Percentiles rank a stretch among this genome's conserved stretches.
phyloP scores from a whole-genome alignment of 495 filamentous ascomycete species.

The Daldinia decipiens region DNA sequence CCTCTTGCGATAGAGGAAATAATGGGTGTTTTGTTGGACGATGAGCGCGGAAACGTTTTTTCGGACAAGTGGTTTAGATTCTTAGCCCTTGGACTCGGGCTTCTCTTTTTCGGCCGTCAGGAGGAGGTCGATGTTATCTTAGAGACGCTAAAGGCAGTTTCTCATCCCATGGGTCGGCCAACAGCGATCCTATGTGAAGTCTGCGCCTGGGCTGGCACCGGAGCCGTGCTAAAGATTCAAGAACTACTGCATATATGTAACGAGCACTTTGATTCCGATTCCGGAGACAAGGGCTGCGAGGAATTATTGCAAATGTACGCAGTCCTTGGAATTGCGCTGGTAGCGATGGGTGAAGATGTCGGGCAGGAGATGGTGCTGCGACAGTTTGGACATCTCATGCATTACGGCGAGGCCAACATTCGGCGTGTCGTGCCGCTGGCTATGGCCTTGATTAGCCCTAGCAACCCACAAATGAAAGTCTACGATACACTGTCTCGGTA shows the following conservation, averaged over 20 bases:
- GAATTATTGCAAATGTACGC: constrained; percentile 96
- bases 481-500: constrained; percentile 99
- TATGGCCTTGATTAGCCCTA: constrained; percentile 94
- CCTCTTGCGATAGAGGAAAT: constrained; percentile 89
- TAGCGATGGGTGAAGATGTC: constrained; percentile 98
- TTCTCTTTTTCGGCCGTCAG: constrained; percentile 94
- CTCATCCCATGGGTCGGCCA: constrained; percentile 93
- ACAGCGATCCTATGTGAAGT: constrained; percentile 91
- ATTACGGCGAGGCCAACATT: constrained; percentile 98
- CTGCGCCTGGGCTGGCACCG: constrained; percentile 97
- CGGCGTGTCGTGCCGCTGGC: constrained; percentile 95
- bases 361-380: constrained; percentile 98
- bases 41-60: constrained; percentile 84
- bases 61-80: constrained; percentile 99
- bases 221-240: constrained; percentile 95
- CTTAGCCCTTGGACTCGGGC: constrained; percentile 90
- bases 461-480: constrained; percentile 99
- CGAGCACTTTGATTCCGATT: constrained; percentile 88
- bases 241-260: constrained; percentile 97
- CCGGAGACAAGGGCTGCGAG: constrained; percentile 88
- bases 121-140: constrained; percentile 96
- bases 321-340: constrained; percentile 90
- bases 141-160: constrained; percentile 93
- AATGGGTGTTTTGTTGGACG: constrained; percentile 88
- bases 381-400: constrained; percentile 98